Evolutionary conservation across 495 filamentous ascomycete genomes (phyloP), one percentile per base, ranked within the genome.

Genomic region (Hypoxylon lenormandii): DNA sequence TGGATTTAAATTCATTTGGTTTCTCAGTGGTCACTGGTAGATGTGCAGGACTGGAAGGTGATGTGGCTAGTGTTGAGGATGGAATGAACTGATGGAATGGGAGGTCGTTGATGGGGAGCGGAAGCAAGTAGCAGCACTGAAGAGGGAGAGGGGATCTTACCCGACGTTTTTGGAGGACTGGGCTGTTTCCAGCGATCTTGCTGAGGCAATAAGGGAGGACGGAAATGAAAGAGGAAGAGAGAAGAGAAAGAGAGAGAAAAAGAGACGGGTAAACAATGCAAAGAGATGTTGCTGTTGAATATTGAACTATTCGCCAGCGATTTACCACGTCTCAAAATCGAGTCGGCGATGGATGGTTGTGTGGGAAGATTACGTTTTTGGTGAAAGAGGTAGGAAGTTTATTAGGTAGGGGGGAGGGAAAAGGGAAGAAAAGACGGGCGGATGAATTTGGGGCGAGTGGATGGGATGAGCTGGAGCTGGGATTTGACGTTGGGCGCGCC

Each of bases 401-500:
- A 59, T 3, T 70, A 66, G 68, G 54, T 56, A 28, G 50, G 52
- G 26, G 47, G 40, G 58, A 33, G 51, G 59, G n/a, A 37, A 57
- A 71, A 40, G 54, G 49, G 53, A 59, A 63, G 46, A 59, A 59
- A 56, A 61, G 67, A 60, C 52, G 46, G 68, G 57, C 59, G 57
- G 68, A 60, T 53, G 52, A 54, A 46, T 59, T 63, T 69, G 59
- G 65, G 30, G 53, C 26, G 54, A 63, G 59, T 52, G 51, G 64
- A 61, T 37, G 36, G 21, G 51, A 26, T 38, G 30, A 33, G 56
- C 63, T 3, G 62, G 58, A 58, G 58, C 58, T 71, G 68, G 68
- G 63, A 66, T 71, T 33, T 8, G 68, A 58, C 62, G 68, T 71
- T 66, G 68, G 68, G 68, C 68, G 68, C 68, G 68, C 68, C 68